Base-by-base conservation (phyloP, 2,329 filamentous ascomycete genomes). In the Colletotrichum sp. region DNA sequence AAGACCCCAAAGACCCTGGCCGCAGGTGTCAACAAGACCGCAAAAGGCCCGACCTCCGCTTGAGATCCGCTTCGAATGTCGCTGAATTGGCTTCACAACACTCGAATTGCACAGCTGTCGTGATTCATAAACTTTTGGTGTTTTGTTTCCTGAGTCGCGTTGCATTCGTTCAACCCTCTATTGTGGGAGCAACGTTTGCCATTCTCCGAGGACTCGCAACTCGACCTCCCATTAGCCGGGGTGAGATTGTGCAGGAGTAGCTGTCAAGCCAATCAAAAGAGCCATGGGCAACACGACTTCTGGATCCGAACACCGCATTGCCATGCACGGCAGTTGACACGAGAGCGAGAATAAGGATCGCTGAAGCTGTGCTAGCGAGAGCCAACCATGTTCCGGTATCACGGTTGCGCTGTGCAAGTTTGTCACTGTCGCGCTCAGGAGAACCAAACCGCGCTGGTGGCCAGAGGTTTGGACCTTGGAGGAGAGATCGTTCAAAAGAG, bases 41-140 rank as follows among this genome's bases (percentile, higher is more conserved):
- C 71, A 66, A 75, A 67, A 75, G 60, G 71, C 75, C 71, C 75
- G 71, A 39, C 36, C 60, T 63, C 44, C 59, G 24, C 18, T 36
- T 52, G 60, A 21, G 44, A 73, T 71, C 66, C 71, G 71, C 67
- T 39, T 55, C 34, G 5, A 63, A 62, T 13, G 62, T 71, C 26
- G 62, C 59, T n/a, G 39, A 16, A n/a, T 24, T 16, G 8, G 9
- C 32, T 30, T 57, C 15, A n/a, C 32, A 28, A 15, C 15, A 10
- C 21, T 32, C 21, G 13, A 34, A 16, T 8, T 57, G 18, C 16
- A 13, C 26, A 18, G 18, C 12, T 30, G 59, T 32, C 10, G 26
- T 30, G 59, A 32, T 62, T 34, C 59, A 49, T 49, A 49, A 49
- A 49, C 26, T 8, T 62, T 32, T 13, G 28, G 28, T 13, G 59